A percentile compares a stretch with the other conserved stretches of the same genome.
These are phyloP conservation scores for Clathrus columnatus DNA, from an alignment of 768 basidiomycete species.

Conservation along the genomic window DNA sequence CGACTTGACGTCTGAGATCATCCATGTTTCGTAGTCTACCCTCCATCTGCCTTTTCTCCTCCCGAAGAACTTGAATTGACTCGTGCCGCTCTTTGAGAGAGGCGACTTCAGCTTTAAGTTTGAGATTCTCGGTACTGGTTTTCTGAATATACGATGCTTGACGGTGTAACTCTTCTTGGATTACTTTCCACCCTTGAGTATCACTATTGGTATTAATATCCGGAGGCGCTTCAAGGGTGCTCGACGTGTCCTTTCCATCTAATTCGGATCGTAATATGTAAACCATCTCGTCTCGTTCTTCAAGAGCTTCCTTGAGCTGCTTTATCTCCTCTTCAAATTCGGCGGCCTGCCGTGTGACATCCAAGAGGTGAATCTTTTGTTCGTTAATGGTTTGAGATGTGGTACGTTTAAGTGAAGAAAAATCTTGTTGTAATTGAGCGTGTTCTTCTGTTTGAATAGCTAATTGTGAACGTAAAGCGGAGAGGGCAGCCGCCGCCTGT, in stretches of 20 bases:
- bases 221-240: background rate
- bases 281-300: slow-evolving; percentile 28
- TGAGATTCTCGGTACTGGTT: slow-evolving; percentile 52
- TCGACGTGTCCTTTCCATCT: slow-evolving; percentile 1
- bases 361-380: slow-evolving; percentile 43
- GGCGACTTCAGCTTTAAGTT: slow-evolving; percentile 44
- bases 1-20: slow-evolving; percentile 45
- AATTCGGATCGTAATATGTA: slow-evolving; percentile 20
- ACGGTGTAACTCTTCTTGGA: slow-evolving; percentile 59
- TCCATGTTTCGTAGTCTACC: slow-evolving; percentile 41
- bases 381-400: slow-evolving; percentile 41
- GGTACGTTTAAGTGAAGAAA: slow-evolving; percentile 38
- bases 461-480: slow-evolving; percentile 40
- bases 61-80: slow-evolving; percentile 60
- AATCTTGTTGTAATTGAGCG: slow-evolving; percentile 52
- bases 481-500: slow-evolving; percentile 42
- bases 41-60: slow-evolving; percentile 64
- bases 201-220: background rate
- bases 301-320: slow-evolving; percentile 27
- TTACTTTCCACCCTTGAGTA: slow-evolving; percentile 48
- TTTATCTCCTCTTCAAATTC: slow-evolving; percentile 36
- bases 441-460: slow-evolving; percentile 46
- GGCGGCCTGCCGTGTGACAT: slow-evolving; percentile 36
- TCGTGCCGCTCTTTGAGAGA: slow-evolving; percentile 45
- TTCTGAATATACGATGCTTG: slow-evolving; percentile 53